Conservation (phyloP, 768 basidiomycete species). For the Tephrocybe sp. region DNA sequence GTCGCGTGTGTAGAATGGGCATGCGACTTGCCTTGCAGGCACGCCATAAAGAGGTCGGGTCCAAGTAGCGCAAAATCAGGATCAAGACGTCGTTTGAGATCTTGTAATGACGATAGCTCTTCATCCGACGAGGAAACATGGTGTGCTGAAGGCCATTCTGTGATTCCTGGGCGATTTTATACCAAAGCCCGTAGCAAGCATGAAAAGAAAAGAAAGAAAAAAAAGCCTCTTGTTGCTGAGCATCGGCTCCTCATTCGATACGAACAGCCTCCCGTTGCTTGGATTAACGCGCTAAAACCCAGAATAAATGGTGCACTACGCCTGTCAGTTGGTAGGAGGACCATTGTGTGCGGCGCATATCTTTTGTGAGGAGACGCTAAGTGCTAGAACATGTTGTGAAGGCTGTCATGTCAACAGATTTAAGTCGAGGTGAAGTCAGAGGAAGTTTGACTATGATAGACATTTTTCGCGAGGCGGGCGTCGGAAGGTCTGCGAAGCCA, state of each 20-base stretch:
- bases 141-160: conserved; percentile 29
- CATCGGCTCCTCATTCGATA: conserved; percentile 36
- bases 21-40: conserved; percentile 39
- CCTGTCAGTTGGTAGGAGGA: conserved; percentile 45
- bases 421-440: conserved; percentile 33
- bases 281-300: conserved; percentile 37
- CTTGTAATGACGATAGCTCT: conserved; percentile 42
- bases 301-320: conserved; percentile 36
- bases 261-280: conserved; percentile 39
- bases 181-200: conserved; percentile 29
- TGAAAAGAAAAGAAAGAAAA: conserved; percentile 40
- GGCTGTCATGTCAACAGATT: conserved; percentile 56
- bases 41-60: conserved; percentile 44
- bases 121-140: conserved; percentile 44
- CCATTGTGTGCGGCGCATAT: conserved; percentile 42
- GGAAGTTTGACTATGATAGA: conserved; percentile 35
- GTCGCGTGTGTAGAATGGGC: not conserved
- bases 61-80: conserved; percentile 44
- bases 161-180: conserved; percentile 43
- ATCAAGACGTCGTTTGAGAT: conserved; percentile 52
- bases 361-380: conserved; percentile 46
- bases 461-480: conserved; percentile 24
- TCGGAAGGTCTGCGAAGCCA: conserved; percentile 30
- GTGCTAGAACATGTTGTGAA: conserved; percentile 36
- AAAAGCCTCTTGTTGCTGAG: conserved; percentile 40